These are phyloP conservation scores for Dendrobium nobile DNA, from an alignment of 106 monocot genomes.

Conservation along the genomic window DNA sequence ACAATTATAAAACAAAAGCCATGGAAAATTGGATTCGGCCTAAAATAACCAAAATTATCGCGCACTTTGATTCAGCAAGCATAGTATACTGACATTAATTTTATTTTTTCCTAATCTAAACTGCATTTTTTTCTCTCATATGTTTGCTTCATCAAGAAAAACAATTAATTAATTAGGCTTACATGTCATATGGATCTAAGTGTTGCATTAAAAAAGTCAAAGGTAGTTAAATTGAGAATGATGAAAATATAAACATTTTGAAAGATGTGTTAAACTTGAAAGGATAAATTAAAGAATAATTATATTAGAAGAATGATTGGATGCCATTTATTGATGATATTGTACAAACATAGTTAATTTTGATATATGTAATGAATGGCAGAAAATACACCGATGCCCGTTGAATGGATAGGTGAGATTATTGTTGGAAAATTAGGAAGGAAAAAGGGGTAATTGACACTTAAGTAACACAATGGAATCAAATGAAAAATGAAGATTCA, in stretches of 20 bases:
- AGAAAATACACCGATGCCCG: no score
- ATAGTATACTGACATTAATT: neutral
- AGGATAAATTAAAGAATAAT: no score
- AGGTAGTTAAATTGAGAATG: neutral
- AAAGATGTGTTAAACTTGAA: no score
- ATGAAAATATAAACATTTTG: no score
- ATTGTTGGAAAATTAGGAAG: neutral
- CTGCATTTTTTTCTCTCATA: neutral
- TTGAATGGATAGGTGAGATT: neutral
- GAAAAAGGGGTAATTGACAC: neutral
- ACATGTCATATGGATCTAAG: neutral
- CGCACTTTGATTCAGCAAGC: neutral
- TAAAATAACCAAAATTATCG: neutral
- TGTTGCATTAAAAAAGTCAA: neutral
- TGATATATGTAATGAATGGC: no score
- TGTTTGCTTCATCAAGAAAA: neutral
- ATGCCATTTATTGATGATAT: no score
- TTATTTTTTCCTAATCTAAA: neutral
- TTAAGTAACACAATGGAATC: neutral
- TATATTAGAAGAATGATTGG: no score
- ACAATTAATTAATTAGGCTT: neutral
- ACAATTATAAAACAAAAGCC: neutral
- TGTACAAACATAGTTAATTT: no score
- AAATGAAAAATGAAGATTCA: neutral
- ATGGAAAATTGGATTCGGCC: neutral